phyloP scores from a whole-genome alignment of 768 basidiomycete species.

The Serendipita indica region DNA sequence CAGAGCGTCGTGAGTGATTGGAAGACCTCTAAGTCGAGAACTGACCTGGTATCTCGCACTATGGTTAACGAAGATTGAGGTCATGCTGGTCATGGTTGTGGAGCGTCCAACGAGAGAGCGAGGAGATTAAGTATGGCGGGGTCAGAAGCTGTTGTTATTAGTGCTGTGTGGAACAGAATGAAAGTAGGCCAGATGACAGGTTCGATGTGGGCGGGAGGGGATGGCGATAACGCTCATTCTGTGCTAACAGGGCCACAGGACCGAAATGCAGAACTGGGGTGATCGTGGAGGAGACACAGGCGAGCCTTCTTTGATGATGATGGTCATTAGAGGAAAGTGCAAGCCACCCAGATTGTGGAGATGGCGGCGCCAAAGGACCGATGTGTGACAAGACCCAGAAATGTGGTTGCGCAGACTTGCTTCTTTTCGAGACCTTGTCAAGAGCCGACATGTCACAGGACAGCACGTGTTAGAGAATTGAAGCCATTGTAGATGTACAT shows the following conservation, averaged over 20 bases:
- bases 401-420: not conserved
- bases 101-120: not conserved
- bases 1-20: not conserved
- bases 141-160: not conserved
- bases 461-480: not conserved
- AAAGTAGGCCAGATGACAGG: not conserved
- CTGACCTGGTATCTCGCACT: not conserved
- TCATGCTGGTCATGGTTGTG: not conserved
- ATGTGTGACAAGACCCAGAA: not conserved
- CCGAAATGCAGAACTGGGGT: not conserved
- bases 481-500: conserved; percentile 2
- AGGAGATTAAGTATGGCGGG: conserved; percentile 6
- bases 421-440: conserved; percentile 5
- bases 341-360: not conserved
- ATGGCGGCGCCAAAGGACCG: conserved; percentile 2
- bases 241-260: not conserved
- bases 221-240: not conserved
- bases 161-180: not conserved
- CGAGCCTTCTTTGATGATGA: conserved; percentile 4
- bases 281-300: not conserved
- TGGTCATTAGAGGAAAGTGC: conserved; percentile 1
- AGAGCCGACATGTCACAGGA: not conserved
- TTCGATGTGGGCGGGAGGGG: not conserved
- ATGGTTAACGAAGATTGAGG: conserved; percentile 7
- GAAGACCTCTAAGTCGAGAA: not conserved